Evolutionary conservation across 768 basidiomycete species (phyloP).

Genomic region (Termitomyces sp.): DNA sequence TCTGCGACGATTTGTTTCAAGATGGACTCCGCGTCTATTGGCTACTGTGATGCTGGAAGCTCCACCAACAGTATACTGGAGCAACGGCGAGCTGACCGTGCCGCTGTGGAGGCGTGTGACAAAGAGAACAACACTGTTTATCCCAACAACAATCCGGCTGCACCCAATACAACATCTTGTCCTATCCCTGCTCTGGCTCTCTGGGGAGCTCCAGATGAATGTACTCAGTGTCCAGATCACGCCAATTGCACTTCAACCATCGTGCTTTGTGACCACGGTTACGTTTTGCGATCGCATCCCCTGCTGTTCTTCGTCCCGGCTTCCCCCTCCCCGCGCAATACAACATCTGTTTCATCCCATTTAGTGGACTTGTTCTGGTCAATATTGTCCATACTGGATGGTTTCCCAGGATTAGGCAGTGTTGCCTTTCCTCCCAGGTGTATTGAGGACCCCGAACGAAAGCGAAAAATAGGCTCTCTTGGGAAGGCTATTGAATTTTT

Average conservation of each 20-base stretch:
- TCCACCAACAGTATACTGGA: conserved; percentile 56
- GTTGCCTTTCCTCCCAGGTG: conserved; percentile 75
- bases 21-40: conserved; percentile 61
- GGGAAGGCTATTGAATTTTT: conserved; percentile 67
- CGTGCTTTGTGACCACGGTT: conserved; percentile 66
- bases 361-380: conserved; percentile 41
- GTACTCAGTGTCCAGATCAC: conserved; percentile 71
- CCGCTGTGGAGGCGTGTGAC: conserved; percentile 52
- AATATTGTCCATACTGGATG: conserved; percentile 50
- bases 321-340: conserved; percentile 25
- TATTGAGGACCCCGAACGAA: conserved; percentile 72
- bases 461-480: conserved; percentile 65
- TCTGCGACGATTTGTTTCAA: conserved; percentile 49
- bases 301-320: conserved; percentile 48
- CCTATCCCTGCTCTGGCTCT: conserved; percentile 52
- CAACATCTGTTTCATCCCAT: conserved; percentile 35
- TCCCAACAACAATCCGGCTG: conserved; percentile 19
- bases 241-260: conserved; percentile 52
- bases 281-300: conserved; percentile 59
- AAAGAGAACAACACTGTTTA: conserved; percentile 41
- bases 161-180: conserved; percentile 34
- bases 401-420: conserved; percentile 72
- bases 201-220: conserved; percentile 52
- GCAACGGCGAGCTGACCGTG: conserved; percentile 35
- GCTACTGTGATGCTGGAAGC: conserved; percentile 68